Evolutionary conservation across 257 asterid species (phyloP).

Genomic region (Cordia subcordata): DNA sequence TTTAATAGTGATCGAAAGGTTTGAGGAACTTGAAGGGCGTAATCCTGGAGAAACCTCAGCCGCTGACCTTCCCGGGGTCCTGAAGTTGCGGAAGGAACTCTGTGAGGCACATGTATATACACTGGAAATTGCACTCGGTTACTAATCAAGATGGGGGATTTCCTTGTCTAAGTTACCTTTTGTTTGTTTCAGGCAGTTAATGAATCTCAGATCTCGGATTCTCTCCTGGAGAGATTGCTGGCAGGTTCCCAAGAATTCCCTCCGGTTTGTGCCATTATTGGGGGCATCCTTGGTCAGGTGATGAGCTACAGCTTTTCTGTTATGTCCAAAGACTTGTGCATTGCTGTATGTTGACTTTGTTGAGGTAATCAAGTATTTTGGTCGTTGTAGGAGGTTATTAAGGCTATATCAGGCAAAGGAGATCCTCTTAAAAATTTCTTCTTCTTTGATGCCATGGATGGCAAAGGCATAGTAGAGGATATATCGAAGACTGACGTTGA

Average conservation of each 20-base stretch:
- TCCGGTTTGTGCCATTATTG: slow-evolving; percentile 85
- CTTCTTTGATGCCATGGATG: slow-evolving; percentile 78
- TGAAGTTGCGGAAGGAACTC: slow-evolving; percentile 62
- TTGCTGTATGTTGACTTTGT: not conserved
- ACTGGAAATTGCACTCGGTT: not conserved
- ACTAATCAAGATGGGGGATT: slow-evolving; percentile 5
- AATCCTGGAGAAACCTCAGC: slow-evolving; percentile 67
- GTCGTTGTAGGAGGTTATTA: slow-evolving; percentile 72
- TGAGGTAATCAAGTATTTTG: not conserved
- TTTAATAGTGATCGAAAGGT: slow-evolving; percentile 72
- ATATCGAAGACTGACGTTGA: slow-evolving; percentile 29
- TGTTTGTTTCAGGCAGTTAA: slow-evolving; percentile 41
- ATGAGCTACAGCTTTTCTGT: not conserved
- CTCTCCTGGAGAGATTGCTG: slow-evolving; percentile 65
- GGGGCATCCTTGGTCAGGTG: slow-evolving; percentile 98
- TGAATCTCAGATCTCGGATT: slow-evolving; percentile 76
- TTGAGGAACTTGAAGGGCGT: slow-evolving; percentile 71
- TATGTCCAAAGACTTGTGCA: not conserved
- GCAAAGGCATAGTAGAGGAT: slow-evolving; percentile 86
- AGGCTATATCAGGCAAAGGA: slow-evolving; percentile 95
- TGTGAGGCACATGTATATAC: slow-evolving; percentile 59
- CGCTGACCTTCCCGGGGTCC: slow-evolving; percentile 60
- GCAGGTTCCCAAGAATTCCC: slow-evolving; percentile 76
- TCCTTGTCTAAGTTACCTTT: slow-evolving; percentile 12
- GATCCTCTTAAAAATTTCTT: slow-evolving; percentile 91